Evolutionary conservation across 2,329 filamentous ascomycete genomes (phyloP).

Genomic region (Arthrobotrys sphaeroides): DNA sequence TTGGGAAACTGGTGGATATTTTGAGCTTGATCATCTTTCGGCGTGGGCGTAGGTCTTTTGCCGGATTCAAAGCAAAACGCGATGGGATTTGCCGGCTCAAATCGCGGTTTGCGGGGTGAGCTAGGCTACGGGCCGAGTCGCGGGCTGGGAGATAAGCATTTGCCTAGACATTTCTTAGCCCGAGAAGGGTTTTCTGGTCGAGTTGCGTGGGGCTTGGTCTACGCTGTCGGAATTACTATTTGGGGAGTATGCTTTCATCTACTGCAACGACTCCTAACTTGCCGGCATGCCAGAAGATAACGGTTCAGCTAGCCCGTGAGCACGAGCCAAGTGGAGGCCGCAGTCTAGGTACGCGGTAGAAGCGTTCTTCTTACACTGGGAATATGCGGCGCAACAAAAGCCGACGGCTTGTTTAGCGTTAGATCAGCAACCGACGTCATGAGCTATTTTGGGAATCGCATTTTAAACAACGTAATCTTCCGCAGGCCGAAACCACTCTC

Average conservation of each 20-base stretch:
- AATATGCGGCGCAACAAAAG: neutral
- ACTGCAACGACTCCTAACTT: no score
- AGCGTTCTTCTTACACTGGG: neutral
- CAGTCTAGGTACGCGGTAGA: neutral
- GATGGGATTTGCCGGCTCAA: constrained; percentile 29
- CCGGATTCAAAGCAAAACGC: neutral
- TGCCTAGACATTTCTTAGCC: neutral
- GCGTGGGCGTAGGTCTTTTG: neutral
- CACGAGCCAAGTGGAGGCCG: no score
- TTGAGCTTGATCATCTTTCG: constrained; percentile 16
- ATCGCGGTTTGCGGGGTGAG: constrained; percentile 18
- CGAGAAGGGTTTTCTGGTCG: no score
- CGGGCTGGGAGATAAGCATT: neutral
- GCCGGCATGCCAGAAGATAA: no score
- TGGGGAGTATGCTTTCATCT: no score
- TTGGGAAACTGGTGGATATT: no score
- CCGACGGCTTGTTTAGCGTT: neutral
- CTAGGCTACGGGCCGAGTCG: neutral
- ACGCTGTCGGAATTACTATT: no score
- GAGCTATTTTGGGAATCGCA: neutral
- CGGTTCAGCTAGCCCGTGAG: no score
- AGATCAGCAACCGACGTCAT: neutral
- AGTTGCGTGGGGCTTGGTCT: no score
- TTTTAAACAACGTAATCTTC: neutral
- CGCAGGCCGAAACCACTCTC: neutral